Evolutionary conservation across 768 basidiomycete genomes (phyloP).

Genomic region (Collybia sordida): DNA sequence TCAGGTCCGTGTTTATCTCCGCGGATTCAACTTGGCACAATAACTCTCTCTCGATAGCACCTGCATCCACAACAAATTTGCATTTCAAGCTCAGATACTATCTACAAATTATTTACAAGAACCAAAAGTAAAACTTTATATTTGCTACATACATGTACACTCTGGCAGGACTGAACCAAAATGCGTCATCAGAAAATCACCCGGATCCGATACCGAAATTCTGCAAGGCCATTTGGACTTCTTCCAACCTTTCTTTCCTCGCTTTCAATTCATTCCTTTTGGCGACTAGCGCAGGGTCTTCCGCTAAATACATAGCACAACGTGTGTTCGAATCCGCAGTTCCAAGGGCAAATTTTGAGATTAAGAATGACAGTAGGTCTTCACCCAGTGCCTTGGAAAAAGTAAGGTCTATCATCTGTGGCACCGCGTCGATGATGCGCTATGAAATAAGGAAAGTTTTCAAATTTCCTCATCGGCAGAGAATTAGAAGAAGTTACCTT

Average conservation of each 20-base stretch:
- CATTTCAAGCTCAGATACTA: too few relatives aligned
- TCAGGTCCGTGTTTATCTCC: too few relatives aligned
- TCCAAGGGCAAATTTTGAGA: slow-evolving; percentile 32
- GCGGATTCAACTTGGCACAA: too few relatives aligned
- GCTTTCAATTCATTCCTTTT: slow-evolving; percentile 30
- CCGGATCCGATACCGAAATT: slow-evolving; percentile 12
- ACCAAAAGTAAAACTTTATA: too few relatives aligned
- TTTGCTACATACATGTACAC: too few relatives aligned
- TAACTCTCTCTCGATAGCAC: too few relatives aligned
- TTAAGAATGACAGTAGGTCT: slow-evolving; percentile 26
- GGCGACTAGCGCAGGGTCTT: slow-evolving; percentile 34
- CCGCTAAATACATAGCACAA: slow-evolving; percentile 39
- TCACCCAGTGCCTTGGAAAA: slow-evolving; percentile 28
- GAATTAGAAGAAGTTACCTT: slow-evolving; percentile 24
- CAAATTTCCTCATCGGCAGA: background rate
- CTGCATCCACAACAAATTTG: too few relatives aligned
- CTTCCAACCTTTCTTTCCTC: slow-evolving; percentile 32
- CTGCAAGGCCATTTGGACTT: slow-evolving; percentile 32
- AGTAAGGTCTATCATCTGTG: slow-evolving; percentile 24
- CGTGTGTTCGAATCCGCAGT: slow-evolving; percentile 25
- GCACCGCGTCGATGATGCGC: slow-evolving; percentile 44
- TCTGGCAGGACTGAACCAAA: too few relatives aligned
- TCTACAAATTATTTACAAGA: too few relatives aligned
- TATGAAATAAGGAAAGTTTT: slow-evolving; percentile 10
- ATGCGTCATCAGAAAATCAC: too few relatives aligned